Base-by-base conservation (phyloP, 2,329 filamentous ascomycete genomes). In the Ophiosphaerella herpotricha region DNA sequence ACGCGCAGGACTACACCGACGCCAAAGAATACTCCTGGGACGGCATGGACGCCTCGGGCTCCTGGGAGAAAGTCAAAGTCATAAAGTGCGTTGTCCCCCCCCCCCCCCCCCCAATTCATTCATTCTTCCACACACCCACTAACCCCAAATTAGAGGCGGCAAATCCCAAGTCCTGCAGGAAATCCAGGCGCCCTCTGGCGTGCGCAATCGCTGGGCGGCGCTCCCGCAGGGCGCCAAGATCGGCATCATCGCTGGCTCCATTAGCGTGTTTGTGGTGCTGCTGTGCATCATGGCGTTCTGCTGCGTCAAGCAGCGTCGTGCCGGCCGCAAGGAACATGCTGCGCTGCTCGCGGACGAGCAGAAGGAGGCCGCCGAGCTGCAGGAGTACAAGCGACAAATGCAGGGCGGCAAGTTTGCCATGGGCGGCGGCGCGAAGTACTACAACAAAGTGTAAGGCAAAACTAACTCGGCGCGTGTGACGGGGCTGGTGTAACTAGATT, bases 11-110 rank as follows among this genome's bases (percentile, higher is more conserved):
- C 74, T 83, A 82, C 64, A 82, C 78, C 42, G 83, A 85, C 1
- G 78, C 75, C 39, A 83, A 83, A 60, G 82, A 84, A 60, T 92
- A 91, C 67, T 73, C 80, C 39, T 91, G 84, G 61, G 77, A 78
- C 23, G 40, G 54, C 52, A 63, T 58, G 54, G 57, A 60, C 34
- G 9, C 50, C 1, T 46, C 48, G 18, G 57, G 57, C 16, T 44
- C 48, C 8, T 60, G 57, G 77, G 62, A 86, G 62, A 79, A 77
- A 68, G 81, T 82, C 68, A 75, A 80, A 63, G 64, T 76, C 31
- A 66, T 75, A 52, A 64, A 68, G 75, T 76, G 73, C 47, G 75
- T 68, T 24, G 2, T 13, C 14, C 23, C 13, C n/a, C 35, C 35
- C 21, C 21, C 11, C 1, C 23, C n/a, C 33, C 37, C 39, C 44